Evolutionary conservation across 1,139 yeast species (phyloP).

Genomic region (Casaregolazyma lundiana): DNA sequence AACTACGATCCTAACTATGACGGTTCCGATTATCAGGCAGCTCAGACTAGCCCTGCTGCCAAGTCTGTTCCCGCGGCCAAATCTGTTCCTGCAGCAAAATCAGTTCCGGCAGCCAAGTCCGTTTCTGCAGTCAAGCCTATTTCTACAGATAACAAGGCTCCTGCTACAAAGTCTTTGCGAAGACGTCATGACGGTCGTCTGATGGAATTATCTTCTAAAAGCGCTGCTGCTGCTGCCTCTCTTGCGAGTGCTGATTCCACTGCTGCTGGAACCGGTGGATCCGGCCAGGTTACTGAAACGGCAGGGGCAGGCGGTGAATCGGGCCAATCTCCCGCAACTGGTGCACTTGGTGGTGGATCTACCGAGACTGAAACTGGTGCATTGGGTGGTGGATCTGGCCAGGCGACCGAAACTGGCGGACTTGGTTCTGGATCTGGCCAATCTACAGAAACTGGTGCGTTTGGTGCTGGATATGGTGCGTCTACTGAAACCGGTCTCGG

Average conservation of each 20-base stretch:
- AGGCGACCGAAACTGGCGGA: background rate
- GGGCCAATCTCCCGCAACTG: background rate
- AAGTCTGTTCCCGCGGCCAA: too few species aligned
- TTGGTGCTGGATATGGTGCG: background rate
- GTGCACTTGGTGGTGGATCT: constrained; percentile 1
- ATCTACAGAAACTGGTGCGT: background rate
- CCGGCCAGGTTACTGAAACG: constrained; percentile 10
- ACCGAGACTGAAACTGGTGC: constrained; percentile 4
- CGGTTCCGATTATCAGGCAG: too few species aligned
- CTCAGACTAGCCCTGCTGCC: too few species aligned
- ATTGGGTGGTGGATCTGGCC: constrained; percentile 7
- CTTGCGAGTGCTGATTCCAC: background rate
- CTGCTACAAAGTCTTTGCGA: too few species aligned
- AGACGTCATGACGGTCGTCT: background rate
- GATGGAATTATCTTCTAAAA: background rate
- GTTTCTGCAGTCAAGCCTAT: too few species aligned
- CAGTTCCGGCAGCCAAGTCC: too few species aligned
- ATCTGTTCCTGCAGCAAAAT: too few species aligned
- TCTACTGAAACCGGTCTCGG: constrained; percentile 4
- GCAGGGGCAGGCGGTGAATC: constrained; percentile 4
- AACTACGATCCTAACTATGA: too few species aligned
- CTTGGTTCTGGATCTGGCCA: background rate
- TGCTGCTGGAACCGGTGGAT: constrained; percentile 3
- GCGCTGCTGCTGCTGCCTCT: background rate
- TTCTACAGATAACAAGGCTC: too few species aligned